Percentiles rank a stretch among this genome's conserved stretches.
phyloP scores from a whole-genome alignment of 2,329 filamentous ascomycete genomes.

The Epichloe uncinata region DNA sequence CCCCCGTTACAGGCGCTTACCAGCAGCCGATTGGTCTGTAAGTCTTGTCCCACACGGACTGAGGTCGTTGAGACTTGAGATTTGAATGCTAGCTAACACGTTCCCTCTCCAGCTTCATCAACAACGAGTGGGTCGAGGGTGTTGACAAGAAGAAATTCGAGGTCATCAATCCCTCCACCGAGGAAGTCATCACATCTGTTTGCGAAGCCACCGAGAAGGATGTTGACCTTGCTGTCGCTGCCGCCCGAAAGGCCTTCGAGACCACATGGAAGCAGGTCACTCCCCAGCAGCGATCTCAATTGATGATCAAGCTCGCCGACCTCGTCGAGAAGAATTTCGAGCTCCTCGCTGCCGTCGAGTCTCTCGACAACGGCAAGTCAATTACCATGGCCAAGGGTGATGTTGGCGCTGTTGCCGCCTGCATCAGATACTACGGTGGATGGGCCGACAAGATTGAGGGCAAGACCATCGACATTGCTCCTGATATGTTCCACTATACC shows the following conservation, averaged over 20 bases:
- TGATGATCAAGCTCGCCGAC: conserved; percentile 65
- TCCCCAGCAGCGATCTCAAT: conserved; percentile 55
- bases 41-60: conserved; percentile 16
- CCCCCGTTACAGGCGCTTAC: conserved; percentile 48
- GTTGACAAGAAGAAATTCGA: conserved; percentile 85
- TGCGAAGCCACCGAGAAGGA: conserved; percentile 82
- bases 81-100: not conserved
- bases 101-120: conserved; percentile 55
- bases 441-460: conserved; percentile 89
- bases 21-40: conserved; percentile 50
- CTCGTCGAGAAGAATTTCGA: conserved; percentile 68
- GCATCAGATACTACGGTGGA: conserved; percentile 63
- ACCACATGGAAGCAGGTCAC: conserved; percentile 54
- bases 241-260: conserved; percentile 77
- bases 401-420: conserved; percentile 51
- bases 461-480: conserved; percentile 69
- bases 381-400: conserved; percentile 65
- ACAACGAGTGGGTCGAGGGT: conserved; percentile 72
- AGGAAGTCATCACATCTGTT: conserved; percentile 74
- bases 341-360: conserved; percentile 67
- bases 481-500: conserved; percentile 75
- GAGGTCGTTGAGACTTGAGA: not conserved
- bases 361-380: conserved; percentile 80
- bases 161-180: conserved; percentile 76
- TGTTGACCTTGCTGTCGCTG: conserved; percentile 64